Evolutionary conservation across 345 rosid genomes (phyloP), one percentile per base, ranked within the genome.

Genomic region (Brassica nigra): DNA sequence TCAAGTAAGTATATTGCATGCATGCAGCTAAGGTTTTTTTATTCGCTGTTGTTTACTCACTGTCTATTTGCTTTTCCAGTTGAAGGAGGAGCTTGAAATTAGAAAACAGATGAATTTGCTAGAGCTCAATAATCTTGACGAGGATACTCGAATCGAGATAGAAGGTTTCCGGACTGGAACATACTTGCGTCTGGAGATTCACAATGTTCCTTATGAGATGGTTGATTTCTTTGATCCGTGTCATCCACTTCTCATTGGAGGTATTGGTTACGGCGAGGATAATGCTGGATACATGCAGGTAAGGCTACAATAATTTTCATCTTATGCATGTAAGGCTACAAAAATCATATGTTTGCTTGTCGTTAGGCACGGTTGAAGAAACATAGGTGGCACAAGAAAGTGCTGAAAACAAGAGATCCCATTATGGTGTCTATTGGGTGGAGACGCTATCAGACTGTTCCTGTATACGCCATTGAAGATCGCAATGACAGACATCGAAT

Each of bases 281-380:
- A 89, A 83, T 84, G 84, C 79, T 47, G 98, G 98, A 70, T 91
- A 86, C 70, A 93, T 93, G 98, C 98, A 93, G 95, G 98, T 93
- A 70, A 80, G 34, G 12, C 16, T 59, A 44, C 68, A 28, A 8
- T 31, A 14, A 12, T 18, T 62, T 28, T 39, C 15, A 12, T 15
- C 28, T 62, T 62, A 93, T 93, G 98, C 98, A 93, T 93, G 98
- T 93, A 70, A 80, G 34, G 12, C 16, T 59, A 44, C 68, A 28
- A 8, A 18, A 14, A 12, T 18, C 42, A n/a, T 39, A 9, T 72
- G 37, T 59, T 23, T 6, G 7, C 16, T 14, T 42, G 73, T 78
- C 59, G n/a, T 57, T 84, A 91, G 95, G 87, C 86, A 28, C 86
- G 93, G 83, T 78, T 93, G 64, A 93, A 93, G 81, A 83, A 84